Evolutionary conservation across 2,329 filamentous ascomycete species (phyloP).

Genomic region (Fusarium tuaranense): DNA sequence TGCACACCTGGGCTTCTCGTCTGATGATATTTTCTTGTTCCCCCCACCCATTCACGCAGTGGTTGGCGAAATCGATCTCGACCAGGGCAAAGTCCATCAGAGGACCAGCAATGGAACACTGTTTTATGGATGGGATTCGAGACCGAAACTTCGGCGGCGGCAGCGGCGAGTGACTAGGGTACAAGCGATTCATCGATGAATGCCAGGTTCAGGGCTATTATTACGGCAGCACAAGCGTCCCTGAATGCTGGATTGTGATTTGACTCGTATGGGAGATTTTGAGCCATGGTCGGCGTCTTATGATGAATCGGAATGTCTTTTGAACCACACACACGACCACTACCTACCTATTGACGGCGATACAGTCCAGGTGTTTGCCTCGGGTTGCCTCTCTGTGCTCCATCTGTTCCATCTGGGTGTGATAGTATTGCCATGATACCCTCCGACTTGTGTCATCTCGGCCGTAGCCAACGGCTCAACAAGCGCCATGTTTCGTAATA

Average conservation of each 20-base stretch:
- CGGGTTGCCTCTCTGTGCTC: constrained; percentile 20
- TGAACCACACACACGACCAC: constrained; percentile 38
- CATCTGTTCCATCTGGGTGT: constrained; percentile 7
- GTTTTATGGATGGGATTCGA: constrained; percentile 40
- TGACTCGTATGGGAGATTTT: constrained; percentile 46
- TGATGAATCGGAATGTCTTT: constrained; percentile 47
- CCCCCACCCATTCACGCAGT: constrained; percentile 30
- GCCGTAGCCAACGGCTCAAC: neutral
- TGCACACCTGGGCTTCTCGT: constrained; percentile 39
- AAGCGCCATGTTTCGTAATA: neutral
- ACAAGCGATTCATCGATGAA: constrained; percentile 47
- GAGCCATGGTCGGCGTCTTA: constrained; percentile 46
- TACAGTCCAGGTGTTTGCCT: constrained; percentile 7
- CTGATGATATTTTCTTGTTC: constrained; percentile 36
- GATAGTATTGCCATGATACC: constrained; percentile 6
- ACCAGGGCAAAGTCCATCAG: constrained; percentile 39
- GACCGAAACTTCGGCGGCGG: constrained; percentile 33
- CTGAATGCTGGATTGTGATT: constrained; percentile 46
- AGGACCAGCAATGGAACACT: constrained; percentile 43
- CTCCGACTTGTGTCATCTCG: neutral
- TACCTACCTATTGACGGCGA: constrained; percentile 7
- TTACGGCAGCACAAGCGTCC: constrained; percentile 45
- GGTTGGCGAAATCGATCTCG: constrained; percentile 42
- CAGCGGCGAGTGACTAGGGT: constrained; percentile 38
- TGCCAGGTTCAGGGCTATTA: constrained; percentile 45